A percentile compares a stretch with the other conserved stretches of the same genome.
phyloP scores from a whole-genome alignment of 805 yeast species.

The Lipomyces spencermartinsiae region DNA sequence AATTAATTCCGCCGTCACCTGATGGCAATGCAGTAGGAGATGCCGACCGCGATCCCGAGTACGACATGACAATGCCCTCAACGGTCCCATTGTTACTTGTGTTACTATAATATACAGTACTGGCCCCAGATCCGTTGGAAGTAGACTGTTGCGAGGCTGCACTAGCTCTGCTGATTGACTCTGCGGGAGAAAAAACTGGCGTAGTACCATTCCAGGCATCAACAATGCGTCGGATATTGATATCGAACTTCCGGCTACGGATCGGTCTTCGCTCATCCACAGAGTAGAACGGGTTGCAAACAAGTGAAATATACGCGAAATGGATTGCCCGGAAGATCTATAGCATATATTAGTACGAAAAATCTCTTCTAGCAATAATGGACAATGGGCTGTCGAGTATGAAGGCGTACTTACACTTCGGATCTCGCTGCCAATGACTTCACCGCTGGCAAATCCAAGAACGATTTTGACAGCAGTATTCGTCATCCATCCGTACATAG shows the following conservation, averaged over 20 bases:
- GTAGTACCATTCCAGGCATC: constrained; percentile 38
- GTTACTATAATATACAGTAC: constrained; percentile 1
- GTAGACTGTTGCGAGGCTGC: background rate
- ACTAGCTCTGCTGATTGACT: background rate
- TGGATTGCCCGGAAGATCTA: constrained; percentile 54
- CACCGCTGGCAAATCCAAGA: constrained; percentile 55
- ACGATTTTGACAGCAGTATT: constrained; percentile 71
- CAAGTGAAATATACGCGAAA: constrained; percentile 58
- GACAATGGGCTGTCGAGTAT: background rate
- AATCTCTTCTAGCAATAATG: background rate
- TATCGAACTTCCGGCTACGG: constrained; percentile 31
- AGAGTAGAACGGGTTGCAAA: constrained; percentile 68
- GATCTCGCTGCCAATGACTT: constrained; percentile 42
- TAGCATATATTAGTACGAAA: background rate
- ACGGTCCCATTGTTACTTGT: background rate
- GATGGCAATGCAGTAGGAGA: background rate
- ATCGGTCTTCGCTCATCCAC: constrained; percentile 43
- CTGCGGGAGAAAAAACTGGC: background rate
- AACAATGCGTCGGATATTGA: constrained; percentile 29
- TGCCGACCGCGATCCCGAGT: constrained; percentile 21
- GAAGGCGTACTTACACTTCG: constrained; percentile 39
- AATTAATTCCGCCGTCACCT: background rate
- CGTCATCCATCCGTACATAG: constrained; percentile 72
- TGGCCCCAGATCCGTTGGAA: background rate
- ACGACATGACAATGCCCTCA: constrained; percentile 15